These are phyloP conservation scores for Yarrowia phangngaensis DNA, from an alignment of 805 yeast species.

Conservation along the genomic window DNA sequence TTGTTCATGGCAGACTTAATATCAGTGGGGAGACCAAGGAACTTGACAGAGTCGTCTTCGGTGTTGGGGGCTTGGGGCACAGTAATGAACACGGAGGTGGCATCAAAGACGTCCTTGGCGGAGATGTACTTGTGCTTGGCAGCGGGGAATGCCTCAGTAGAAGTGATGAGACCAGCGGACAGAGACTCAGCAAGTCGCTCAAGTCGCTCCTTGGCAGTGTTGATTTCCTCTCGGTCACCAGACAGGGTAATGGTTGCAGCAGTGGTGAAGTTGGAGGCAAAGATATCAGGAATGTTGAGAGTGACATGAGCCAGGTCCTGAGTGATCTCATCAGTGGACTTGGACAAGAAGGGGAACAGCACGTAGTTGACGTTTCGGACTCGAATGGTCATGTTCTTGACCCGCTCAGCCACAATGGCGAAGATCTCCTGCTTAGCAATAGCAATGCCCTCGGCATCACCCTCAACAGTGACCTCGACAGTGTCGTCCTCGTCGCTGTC, in stretches of 20 bases:
- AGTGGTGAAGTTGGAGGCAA: slow-evolving; percentile 18
- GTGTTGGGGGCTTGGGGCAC: slow-evolving; percentile 43
- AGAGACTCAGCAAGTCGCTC: slow-evolving; percentile 47
- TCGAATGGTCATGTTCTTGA: slow-evolving; percentile 43
- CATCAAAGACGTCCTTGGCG: slow-evolving; percentile 35
- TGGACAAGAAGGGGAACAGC: slow-evolving; percentile 37
- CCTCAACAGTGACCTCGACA: slow-evolving; percentile 65
- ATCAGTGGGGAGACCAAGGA: slow-evolving; percentile 56
- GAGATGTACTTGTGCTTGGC: slow-evolving; percentile 62
- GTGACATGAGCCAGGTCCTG: slow-evolving; percentile 32
- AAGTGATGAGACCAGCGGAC: slow-evolving; percentile 47
- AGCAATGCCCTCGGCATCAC: slow-evolving; percentile 79
- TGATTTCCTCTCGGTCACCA: slow-evolving; percentile 69
- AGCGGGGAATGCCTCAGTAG: slow-evolving; percentile 61
- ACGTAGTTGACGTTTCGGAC: slow-evolving; percentile 33
- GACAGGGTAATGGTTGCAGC: slow-evolving; percentile 49
- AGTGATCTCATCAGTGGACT: slow-evolving; percentile 39
- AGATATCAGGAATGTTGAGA: slow-evolving; percentile 31
- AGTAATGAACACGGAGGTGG: slow-evolving; percentile 36
- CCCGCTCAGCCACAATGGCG: slow-evolving; percentile 70
- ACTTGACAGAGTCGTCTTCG: slow-evolving; percentile 44
- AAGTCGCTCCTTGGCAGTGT: slow-evolving; percentile 53
- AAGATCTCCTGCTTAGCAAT: slow-evolving; percentile 67
- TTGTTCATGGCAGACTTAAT: slow-evolving; percentile 58
- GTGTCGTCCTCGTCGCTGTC: slow-evolving; percentile 46